Conservation (phyloP, 78 protist genomes). For the Creolimax fragrantissima region DNA sequence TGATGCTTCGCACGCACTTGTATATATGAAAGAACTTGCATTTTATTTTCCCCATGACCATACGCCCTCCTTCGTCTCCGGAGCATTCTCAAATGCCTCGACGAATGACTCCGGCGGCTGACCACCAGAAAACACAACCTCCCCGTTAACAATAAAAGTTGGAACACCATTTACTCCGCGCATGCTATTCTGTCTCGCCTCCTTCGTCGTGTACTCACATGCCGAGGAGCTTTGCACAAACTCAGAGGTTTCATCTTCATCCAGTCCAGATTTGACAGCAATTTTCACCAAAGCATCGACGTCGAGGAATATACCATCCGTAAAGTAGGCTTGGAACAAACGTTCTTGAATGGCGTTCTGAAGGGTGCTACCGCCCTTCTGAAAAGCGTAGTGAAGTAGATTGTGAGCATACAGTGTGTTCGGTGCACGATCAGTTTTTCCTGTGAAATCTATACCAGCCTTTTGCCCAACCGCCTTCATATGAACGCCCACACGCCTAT, state of each 20-base stretch:
- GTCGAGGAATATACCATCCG: slow-evolving; percentile 15
- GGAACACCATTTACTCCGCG: slow-evolving; percentile 4
- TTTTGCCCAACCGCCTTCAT: neutral
- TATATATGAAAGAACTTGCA: too few relatives aligned
- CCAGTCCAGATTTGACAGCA: neutral
- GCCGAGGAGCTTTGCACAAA: neutral
- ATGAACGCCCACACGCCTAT: neutral
- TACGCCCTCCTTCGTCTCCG: neutral
- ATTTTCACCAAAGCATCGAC: neutral
- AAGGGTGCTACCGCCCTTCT: neutral
- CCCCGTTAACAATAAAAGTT: neutral
- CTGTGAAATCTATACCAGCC: slow-evolving; percentile 1
- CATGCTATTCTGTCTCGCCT: neutral
- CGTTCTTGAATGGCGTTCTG: neutral
- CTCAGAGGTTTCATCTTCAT: neutral
- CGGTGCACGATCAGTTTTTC: neutral
- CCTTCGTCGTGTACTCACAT: neutral
- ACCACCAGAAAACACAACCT: slow-evolving; percentile 17
- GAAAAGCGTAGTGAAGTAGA: neutral
- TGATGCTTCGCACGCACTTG: too few relatives aligned
- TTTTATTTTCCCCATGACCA: neutral
- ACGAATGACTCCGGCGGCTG: neutral
- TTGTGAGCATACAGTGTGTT: slow-evolving; percentile 4
- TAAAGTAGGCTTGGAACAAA: slow-evolving; percentile 14
- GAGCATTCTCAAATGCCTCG: neutral